Evolutionary conservation across 2,329 filamentous ascomycete genomes (phyloP).

Genomic region (Helotiales sp.): DNA sequence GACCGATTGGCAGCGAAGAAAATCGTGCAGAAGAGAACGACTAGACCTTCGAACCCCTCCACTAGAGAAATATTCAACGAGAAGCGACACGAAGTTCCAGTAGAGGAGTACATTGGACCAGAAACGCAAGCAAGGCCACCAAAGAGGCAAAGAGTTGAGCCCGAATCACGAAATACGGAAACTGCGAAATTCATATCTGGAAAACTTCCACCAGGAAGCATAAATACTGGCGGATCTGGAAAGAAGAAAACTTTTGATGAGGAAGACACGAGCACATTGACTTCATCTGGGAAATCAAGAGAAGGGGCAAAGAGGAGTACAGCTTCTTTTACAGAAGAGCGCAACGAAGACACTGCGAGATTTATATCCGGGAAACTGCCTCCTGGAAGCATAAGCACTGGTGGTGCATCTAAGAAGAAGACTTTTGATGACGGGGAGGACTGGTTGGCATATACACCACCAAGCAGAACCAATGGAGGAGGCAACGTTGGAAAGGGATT

Average conservation of each 20-base stretch:
- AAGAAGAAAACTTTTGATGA: conserved; percentile 35
- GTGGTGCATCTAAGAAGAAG: conserved; percentile 38
- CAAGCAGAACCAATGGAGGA: conserved; percentile 31
- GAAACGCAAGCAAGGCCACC: conserved; percentile 26
- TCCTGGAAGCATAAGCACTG: conserved; percentile 36
- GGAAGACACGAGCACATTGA: too few species aligned
- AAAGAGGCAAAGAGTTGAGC: conserved; percentile 48
- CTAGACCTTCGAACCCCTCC: conserved; percentile 17
- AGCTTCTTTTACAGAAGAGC: too few species aligned
- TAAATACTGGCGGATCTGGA: conserved; percentile 30
- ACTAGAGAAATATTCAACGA: conserved; percentile 32
- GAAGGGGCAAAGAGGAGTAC: too few species aligned
- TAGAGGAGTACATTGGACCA: conserved; percentile 36
- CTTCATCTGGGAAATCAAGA: too few species aligned
- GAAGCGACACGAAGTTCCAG: conserved; percentile 23
- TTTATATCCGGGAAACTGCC: conserved; percentile 39
- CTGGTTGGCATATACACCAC: conserved; percentile 30
- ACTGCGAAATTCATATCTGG: conserved; percentile 32
- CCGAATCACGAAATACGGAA: conserved; percentile 22
- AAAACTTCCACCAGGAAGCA: conserved; percentile 39
- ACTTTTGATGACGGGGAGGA: conserved; percentile 33
- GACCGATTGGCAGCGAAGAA: conserved; percentile 82
- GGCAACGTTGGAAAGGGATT: not conserved
- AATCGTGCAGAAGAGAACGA: conserved; percentile 46
- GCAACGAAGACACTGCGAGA: conserved; percentile 19